Percentiles rank a stretch among this genome's conserved stretches.
Conservation (phyloP, 805 yeast species). For the Sugiyamaella chiloensis region DNA sequence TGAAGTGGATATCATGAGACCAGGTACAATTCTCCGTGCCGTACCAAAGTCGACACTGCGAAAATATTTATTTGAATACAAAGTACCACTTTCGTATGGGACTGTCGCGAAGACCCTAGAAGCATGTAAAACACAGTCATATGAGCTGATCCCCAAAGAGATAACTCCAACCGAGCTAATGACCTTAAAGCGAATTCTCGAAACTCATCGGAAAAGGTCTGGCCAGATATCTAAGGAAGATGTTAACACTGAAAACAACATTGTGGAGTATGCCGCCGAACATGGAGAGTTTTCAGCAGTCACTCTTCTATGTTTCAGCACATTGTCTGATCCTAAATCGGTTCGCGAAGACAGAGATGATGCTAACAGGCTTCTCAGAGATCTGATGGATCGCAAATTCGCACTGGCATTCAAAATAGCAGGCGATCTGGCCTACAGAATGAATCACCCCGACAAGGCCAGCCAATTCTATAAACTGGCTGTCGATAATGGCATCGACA, state of each 20-base stretch:
- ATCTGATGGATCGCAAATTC: slow-evolving; percentile 58
- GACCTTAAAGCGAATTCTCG: slow-evolving; percentile 63
- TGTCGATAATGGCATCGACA: slow-evolving; percentile 42
- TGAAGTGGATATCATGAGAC: neutral
- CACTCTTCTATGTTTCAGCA: slow-evolving; percentile 57
- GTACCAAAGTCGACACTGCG: slow-evolving; percentile 22
- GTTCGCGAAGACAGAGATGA: slow-evolving; percentile 54
- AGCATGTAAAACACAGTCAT: slow-evolving; percentile 54
- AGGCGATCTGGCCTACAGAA: slow-evolving; percentile 67
- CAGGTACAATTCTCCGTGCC: neutral
- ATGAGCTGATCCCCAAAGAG: slow-evolving; percentile 76
- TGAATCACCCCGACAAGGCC: slow-evolving; percentile 52
- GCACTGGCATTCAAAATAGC: slow-evolving; percentile 74
- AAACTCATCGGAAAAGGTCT: slow-evolving; percentile 57
- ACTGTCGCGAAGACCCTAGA: slow-evolving; percentile 20
- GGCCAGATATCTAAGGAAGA: slow-evolving; percentile 56
- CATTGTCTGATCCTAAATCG: slow-evolving; percentile 34
- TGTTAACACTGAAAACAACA: slow-evolving; percentile 60
- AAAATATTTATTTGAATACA: slow-evolving; percentile 26
- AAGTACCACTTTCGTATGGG: slow-evolving; percentile 27
- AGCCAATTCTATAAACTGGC: slow-evolving; percentile 54
- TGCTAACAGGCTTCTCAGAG: slow-evolving; percentile 59
- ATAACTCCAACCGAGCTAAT: slow-evolving; percentile 75
- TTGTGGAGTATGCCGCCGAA: slow-evolving; percentile 83
- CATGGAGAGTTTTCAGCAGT: slow-evolving; percentile 80